Percentiles rank a stretch among this genome's conserved stretches.
Evolutionary conservation across 306 rosid species (phyloP).

Genomic region (Cicer chorassanicum): DNA sequence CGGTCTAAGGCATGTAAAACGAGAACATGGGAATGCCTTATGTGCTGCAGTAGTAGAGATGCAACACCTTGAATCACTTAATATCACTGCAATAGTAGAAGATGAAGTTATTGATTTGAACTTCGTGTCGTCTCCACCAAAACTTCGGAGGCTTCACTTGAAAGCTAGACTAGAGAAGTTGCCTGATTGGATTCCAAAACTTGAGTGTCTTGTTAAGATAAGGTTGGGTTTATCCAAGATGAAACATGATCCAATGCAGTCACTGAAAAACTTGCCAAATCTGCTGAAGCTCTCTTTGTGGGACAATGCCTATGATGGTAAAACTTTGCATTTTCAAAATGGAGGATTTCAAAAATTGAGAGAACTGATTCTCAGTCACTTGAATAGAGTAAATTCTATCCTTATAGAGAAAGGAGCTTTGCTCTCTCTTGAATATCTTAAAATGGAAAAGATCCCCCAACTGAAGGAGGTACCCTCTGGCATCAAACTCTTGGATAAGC

Average conservation of each 20-base stretch:
- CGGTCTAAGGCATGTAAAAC: not conserved
- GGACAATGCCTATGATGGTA: constrained; percentile 24
- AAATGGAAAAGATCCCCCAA: not conserved
- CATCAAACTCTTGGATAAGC: not conserved
- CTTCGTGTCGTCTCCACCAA: not conserved
- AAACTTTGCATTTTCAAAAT: constrained; percentile 1
- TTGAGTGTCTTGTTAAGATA: constrained; percentile 12
- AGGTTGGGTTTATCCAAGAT: not conserved
- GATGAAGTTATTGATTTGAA: constrained; percentile 13
- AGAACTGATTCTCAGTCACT: not conserved
- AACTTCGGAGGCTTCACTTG: not conserved
- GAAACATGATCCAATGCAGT: not conserved
- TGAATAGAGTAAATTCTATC: not conserved
- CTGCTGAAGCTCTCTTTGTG: not conserved
- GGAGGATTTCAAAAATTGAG: constrained; percentile 1
- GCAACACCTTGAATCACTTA: constrained; percentile 21
- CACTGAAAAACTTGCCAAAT: constrained; percentile 18
- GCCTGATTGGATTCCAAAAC: constrained; percentile 8
- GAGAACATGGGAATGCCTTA: constrained; percentile 20
- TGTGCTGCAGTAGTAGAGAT: not conserved
- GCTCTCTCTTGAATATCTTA: not conserved
- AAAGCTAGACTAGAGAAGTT: not conserved
- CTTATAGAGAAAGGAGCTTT: constrained; percentile 10
- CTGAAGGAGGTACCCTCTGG: constrained; percentile 26
- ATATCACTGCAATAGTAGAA: not conserved